Percentiles rank a stretch among this genome's conserved stretches.
phyloP scores from a whole-genome alignment of 257 asterid species.

The Asclepias syriaca region DNA sequence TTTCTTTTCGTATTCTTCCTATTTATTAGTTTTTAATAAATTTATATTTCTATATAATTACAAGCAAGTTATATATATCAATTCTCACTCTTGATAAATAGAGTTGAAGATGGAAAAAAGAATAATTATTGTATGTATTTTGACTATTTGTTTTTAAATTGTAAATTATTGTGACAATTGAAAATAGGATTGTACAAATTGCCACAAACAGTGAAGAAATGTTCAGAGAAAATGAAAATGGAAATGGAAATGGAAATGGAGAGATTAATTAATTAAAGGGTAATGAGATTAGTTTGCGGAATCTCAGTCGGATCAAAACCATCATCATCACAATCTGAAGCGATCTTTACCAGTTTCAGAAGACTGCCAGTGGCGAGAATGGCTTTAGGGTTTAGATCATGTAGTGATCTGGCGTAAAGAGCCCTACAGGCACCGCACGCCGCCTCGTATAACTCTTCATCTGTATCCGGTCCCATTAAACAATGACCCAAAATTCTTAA shows the following conservation, averaged over 20 bases:
- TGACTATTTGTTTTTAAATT: too few relatives aligned
- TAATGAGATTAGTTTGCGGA: conserved; percentile 31
- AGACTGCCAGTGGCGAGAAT: conserved; percentile 69
- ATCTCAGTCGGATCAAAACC: conserved; percentile 64
- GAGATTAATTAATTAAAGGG: conserved; percentile 22
- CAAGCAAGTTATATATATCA: too few relatives aligned
- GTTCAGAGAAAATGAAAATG: neutral
- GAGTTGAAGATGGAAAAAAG: too few relatives aligned
- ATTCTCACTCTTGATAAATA: too few relatives aligned
- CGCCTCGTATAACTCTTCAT: conserved; percentile 35
- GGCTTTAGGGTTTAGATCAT: conserved; percentile 61
- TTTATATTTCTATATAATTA: too few relatives aligned
- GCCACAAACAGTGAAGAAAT: neutral
- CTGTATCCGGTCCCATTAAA: conserved; percentile 39
- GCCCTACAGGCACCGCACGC: conserved; percentile 53
- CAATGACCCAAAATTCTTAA: conserved; percentile 76
- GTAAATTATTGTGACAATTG: too few relatives aligned
- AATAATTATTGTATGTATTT: too few relatives aligned
- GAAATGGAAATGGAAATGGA: neutral
- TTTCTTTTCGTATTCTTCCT: too few relatives aligned
- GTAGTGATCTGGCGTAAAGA: conserved; percentile 52
- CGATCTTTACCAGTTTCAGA: conserved; percentile 46
- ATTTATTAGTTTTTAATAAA: too few relatives aligned
- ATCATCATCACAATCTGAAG: conserved; percentile 1
- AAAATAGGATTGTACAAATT: neutral